Percentiles rank a stretch among this genome's conserved stretches.
These are phyloP conservation scores for Phytopythium kandeliae DNA, from an alignment of 352 stramenopile genomes.

Conservation along the genomic window DNA sequence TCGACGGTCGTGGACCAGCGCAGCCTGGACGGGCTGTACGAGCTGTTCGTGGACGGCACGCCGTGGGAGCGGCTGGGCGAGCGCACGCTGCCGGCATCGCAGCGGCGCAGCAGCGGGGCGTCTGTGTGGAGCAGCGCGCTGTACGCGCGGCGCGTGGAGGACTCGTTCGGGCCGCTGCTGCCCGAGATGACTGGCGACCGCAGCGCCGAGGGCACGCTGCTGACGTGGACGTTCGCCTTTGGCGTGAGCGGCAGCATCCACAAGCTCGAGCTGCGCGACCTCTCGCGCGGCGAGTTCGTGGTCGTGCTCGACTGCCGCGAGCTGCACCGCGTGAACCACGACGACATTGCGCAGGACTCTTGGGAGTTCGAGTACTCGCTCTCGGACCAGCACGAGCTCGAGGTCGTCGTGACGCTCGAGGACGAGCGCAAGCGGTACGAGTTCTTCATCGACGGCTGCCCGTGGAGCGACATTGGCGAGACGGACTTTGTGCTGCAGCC, in stretches of 20 bases:
- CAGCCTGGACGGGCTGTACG: conserved; percentile 63
- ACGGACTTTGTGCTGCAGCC: conserved; percentile 81
- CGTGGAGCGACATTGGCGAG: conserved; percentile 65
- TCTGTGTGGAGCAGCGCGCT: conserved; percentile 76
- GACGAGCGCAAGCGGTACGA: conserved; percentile 65
- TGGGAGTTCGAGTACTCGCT: conserved; percentile 76
- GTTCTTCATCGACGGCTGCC: conserved; percentile 69
- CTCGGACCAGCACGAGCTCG: conserved; percentile 63
- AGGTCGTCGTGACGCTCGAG: conserved; percentile 58
- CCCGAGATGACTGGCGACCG: conserved; percentile 31
- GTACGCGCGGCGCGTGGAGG: conserved; percentile 67
- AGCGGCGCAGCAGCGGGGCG: conserved; percentile 16
- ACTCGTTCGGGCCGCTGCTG: conserved; percentile 35
- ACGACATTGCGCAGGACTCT: conserved; percentile 57
- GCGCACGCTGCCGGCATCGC: conserved; percentile 28
- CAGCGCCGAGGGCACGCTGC: conserved; percentile 32
- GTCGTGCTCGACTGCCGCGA: conserved; percentile 71
- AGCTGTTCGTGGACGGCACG: conserved; percentile 55
- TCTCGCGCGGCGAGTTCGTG: conserved; percentile 63
- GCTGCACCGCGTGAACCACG: conserved; percentile 45
- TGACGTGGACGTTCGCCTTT: conserved; percentile 83
- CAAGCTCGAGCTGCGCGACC: conserved; percentile 67
- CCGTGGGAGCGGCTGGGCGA: conserved; percentile 66
- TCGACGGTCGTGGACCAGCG: conserved; percentile 65
- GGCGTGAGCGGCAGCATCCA: conserved; percentile 67